Base-by-base conservation (phyloP, 2,329 filamentous ascomycete species). In the Cercospora brassicicola region DNA sequence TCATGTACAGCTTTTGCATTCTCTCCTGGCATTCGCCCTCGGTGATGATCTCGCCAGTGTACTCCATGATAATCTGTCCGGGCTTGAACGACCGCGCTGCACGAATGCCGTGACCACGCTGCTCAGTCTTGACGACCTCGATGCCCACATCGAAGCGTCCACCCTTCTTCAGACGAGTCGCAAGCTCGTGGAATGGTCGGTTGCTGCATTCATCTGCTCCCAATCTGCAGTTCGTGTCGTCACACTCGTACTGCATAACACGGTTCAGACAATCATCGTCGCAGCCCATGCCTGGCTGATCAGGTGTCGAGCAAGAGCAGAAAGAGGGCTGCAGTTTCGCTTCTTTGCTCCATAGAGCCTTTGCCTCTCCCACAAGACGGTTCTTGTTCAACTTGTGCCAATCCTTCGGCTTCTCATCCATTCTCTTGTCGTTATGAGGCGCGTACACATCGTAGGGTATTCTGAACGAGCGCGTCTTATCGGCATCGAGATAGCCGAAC, bases 211-310 rank as follows among this genome's bases (percentile, higher is more conserved):
- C 77, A 20, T 88, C 85, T n/a, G 87, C 84, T 48, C 91, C 90
- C 15, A 94, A 83, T 67, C 89, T 91, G 83, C 95, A 99, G 78
- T 97, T 99, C 66, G 86, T 90, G 57, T 90, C 87, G 78, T 98
- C 93, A 78, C 95, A 99, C 81, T 99, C 95, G 79, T 97, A 98
- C 65, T 96, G 89, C 93, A 98, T 98, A 79, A 93, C 93, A 70
- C 93, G 87, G 79, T 99, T 99, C 77, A 97, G 91, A 80, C 95
- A 99, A 74, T 91, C 87, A 71, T 97, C 93, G 71, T 89, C 91
- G 76, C 95, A 98, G 39, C 93, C 93, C 64, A 90, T 88, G 63
- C 94, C 91, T 6, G 75, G 73, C n/a, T 73, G 68, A n/a, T 71
- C 67, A 4, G 76, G 74, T 23, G 87, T 84, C 51, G 83, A 88